A percentile compares a stretch with the other conserved stretches of the same genome.
phyloP scores from a whole-genome alignment of 2,329 filamentous ascomycete genomes.

The Diaporthe citriasiana region DNA sequence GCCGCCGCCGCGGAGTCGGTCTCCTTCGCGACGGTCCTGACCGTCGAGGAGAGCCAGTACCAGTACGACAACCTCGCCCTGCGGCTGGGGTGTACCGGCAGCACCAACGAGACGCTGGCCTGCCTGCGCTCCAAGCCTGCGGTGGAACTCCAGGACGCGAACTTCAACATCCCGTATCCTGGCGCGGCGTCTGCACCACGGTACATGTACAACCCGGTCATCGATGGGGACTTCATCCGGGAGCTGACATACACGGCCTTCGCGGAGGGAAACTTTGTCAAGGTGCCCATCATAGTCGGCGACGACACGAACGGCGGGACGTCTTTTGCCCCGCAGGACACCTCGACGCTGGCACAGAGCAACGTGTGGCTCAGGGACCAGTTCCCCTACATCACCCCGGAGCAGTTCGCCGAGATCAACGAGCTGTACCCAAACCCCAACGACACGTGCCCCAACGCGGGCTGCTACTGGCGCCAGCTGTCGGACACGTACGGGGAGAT shows the following conservation, averaged over 20 bases:
- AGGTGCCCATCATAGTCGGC: slow-evolving; percentile 49
- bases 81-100: slow-evolving; percentile 57
- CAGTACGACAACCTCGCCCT: slow-evolving; percentile 65
- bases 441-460: slow-evolving; percentile 61
- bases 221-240: slow-evolving; percentile 67
- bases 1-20: slow-evolving; percentile 65
- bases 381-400: slow-evolving; percentile 66
- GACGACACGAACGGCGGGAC: slow-evolving; percentile 77
- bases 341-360: slow-evolving; percentile 61
- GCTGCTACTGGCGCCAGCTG: slow-evolving; percentile 71
- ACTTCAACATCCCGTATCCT: slow-evolving; percentile 57
- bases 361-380: slow-evolving; percentile 70
- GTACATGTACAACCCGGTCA: slow-evolving; percentile 68
- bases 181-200: slow-evolving; percentile 55
- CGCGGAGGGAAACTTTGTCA: slow-evolving; percentile 42
- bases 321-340: slow-evolving; percentile 66
- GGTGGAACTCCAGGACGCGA: slow-evolving; percentile 57
- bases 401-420: slow-evolving; percentile 67
- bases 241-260: slow-evolving; percentile 66
- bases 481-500: slow-evolving; percentile 74
- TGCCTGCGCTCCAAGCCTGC: slow-evolving; percentile 62
- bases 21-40: slow-evolving; percentile 65
- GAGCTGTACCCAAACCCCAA: slow-evolving; percentile 67
- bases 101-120: slow-evolving; percentile 52
- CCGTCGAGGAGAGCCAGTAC: slow-evolving; percentile 62